A percentile compares a stretch with the other conserved stretches of the same genome.
phyloP scores from a whole-genome alignment of 345 rosid genomes.

The Gossypium bickii region DNA sequence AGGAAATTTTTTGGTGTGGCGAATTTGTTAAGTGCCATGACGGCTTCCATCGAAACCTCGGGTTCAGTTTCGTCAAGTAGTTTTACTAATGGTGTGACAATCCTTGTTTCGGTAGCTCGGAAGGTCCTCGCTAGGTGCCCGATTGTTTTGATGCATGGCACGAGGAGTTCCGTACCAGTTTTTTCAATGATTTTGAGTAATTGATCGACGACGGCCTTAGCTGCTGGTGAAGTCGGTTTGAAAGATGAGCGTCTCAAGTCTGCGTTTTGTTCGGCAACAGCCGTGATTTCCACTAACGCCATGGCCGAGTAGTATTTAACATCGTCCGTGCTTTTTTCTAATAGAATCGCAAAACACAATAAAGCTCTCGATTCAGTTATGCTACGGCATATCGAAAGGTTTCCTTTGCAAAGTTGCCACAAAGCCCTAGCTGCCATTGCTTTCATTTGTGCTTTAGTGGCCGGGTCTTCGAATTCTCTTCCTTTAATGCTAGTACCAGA shows the following conservation, averaged over 20 bases:
- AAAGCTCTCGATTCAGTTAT: constrained; percentile 74
- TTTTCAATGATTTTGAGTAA: constrained; percentile 43
- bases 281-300: constrained; percentile 75
- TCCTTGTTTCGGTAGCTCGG: constrained; percentile 62
- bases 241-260: constrained; percentile 63
- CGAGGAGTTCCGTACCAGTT: constrained; percentile 43
- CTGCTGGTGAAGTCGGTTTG: constrained; percentile 71
- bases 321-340: constrained; percentile 61
- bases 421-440: constrained; percentile 79
- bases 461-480: constrained; percentile 54
- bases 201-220: constrained; percentile 60
- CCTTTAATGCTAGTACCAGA: constrained; percentile 56
- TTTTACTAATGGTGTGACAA: constrained; percentile 58
- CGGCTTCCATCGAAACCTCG: constrained; percentile 52
- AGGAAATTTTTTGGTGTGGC: constrained; percentile 56
- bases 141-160: constrained; percentile 52
- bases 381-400: constrained; percentile 46
- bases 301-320: constrained; percentile 53
- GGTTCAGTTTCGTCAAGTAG: constrained; percentile 65
- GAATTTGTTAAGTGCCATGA: constrained; percentile 54
- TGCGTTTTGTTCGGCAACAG: constrained; percentile 52
- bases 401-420: constrained; percentile 62
- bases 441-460: constrained; percentile 61
- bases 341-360: constrained; percentile 56
- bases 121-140: constrained; percentile 75